Evolutionary conservation across 2,329 filamentous ascomycete genomes (phyloP).

Genomic region (Botrytis squamosa): DNA sequence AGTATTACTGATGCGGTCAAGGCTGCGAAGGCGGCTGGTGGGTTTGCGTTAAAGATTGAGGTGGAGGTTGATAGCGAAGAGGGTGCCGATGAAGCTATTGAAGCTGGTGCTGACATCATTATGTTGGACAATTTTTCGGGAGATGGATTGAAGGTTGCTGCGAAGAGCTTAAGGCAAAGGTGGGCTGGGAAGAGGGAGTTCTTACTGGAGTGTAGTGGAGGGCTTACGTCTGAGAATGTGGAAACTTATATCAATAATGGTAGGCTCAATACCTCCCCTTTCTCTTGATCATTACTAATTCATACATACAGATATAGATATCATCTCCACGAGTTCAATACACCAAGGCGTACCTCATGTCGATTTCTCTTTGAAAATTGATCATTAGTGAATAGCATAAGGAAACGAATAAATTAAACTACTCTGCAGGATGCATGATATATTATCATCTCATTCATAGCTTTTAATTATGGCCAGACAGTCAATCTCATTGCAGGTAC

Average conservation of each 20-base stretch:
- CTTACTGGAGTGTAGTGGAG: constrained; percentile 89
- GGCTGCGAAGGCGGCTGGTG: constrained; percentile 79
- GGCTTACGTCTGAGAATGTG: constrained; percentile 82
- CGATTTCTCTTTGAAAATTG: constrained; percentile 93
- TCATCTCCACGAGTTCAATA: constrained; percentile 93
- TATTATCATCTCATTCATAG: background rate
- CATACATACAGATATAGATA: constrained; percentile 70
- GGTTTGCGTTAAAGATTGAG: constrained; percentile 92
- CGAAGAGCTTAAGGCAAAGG: constrained; percentile 71
- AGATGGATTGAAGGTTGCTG: constrained; percentile 72
- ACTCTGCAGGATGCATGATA: background rate
- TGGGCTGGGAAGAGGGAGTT: constrained; percentile 75
- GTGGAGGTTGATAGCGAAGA: constrained; percentile 88
- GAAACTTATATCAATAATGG: constrained; percentile 73
- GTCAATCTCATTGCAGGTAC: background rate
- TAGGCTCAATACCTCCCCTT: constrained; percentile 42
- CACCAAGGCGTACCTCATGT: constrained; percentile 93
- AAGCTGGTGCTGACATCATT: constrained; percentile 87
- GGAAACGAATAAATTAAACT: background rate
- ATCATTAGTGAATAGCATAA: constrained; percentile 40
- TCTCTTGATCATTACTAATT: constrained; percentile 12
- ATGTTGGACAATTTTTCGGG: constrained; percentile 97
- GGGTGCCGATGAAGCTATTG: constrained; percentile 89
- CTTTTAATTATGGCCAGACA: background rate
- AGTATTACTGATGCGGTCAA: constrained; percentile 83